phyloP scores from a whole-genome alignment of 768 basidiomycete species.

The Russula abietina region DNA sequence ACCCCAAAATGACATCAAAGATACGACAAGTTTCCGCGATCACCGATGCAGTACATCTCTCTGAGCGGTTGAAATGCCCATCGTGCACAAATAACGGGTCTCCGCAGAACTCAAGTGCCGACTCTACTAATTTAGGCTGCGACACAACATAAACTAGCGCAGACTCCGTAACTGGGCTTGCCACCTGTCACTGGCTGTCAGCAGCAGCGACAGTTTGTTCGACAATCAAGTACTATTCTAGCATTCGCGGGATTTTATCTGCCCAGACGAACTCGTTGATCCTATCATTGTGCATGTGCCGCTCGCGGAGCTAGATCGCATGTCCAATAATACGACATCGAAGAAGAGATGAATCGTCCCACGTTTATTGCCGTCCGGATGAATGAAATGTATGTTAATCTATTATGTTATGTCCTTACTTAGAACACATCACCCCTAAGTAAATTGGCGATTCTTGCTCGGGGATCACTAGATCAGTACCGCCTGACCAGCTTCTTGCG shows the following conservation, averaged over 20 bases:
- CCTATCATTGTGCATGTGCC: constrained; percentile 76
- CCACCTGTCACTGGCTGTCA: neutral
- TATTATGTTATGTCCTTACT: neutral
- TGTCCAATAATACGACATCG: constrained; percentile 69
- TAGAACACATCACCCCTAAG: constrained; percentile 74
- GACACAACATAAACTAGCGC: no score
- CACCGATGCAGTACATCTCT: no score
- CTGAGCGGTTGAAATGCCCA: no score
- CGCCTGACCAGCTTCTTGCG: constrained; percentile 78
- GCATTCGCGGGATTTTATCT: constrained; percentile 66
- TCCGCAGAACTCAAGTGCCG: no score
- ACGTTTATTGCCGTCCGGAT: neutral
- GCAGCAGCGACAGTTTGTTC: constrained; percentile 37
- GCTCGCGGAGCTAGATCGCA: constrained; percentile 61
- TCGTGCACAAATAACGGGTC: no score
- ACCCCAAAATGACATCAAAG: no score
- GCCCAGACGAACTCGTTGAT: constrained; percentile 68
- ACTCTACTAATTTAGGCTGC: no score
- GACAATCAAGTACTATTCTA: constrained; percentile 47
- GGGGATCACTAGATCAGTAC: constrained; percentile 42
- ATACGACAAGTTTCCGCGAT: no score
- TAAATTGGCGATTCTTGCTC: constrained; percentile 31
- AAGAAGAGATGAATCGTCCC: constrained; percentile 55
- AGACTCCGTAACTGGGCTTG: no score
- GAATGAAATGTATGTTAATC: neutral